A percentile compares a stretch with the other conserved stretches of the same genome.
Conservation (phyloP, 257 asterid genomes). For the Jacaranda mimosifolia region DNA sequence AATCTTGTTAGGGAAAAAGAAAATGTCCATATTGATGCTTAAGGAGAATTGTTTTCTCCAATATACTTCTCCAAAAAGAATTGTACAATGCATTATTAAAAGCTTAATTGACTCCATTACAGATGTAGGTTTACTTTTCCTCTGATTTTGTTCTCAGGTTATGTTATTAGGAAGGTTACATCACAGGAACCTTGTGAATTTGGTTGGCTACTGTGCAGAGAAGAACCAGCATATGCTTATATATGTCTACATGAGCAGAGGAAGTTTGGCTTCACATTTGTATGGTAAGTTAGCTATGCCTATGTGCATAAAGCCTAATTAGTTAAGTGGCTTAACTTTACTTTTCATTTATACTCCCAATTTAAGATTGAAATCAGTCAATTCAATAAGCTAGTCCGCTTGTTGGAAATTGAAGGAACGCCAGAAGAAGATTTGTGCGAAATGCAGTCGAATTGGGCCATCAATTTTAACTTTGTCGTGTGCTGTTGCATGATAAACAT, state of each 20-base stretch:
- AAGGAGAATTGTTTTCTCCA: background rate
- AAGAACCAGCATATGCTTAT: constrained; percentile 90
- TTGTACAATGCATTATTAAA: background rate
- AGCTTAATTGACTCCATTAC: background rate
- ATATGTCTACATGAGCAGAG: constrained; percentile 91
- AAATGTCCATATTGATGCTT: background rate
- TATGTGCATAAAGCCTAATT: background rate
- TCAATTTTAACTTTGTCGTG: background rate
- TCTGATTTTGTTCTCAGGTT: constrained; percentile 60
- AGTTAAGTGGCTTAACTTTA: background rate
- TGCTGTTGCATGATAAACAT: background rate
- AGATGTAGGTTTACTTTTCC: background rate
- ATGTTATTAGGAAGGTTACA: constrained; percentile 92
- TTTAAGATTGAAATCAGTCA: background rate
- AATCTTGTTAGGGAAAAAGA: background rate
- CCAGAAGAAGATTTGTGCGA: constrained; percentile 6
- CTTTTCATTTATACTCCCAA: background rate
- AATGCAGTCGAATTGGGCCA: background rate
- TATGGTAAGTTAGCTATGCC: constrained; percentile 64
- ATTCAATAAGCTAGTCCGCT: background rate
- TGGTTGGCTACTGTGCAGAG: constrained; percentile 96
- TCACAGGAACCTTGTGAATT: constrained; percentile 96
- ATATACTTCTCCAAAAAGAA: constrained; percentile 25
- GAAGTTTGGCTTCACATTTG: constrained; percentile 92
- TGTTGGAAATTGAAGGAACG: background rate